Evolutionary conservation across 2,329 filamentous ascomycete genomes (phyloP).

Genomic region (Microdochium bolleyi): DNA sequence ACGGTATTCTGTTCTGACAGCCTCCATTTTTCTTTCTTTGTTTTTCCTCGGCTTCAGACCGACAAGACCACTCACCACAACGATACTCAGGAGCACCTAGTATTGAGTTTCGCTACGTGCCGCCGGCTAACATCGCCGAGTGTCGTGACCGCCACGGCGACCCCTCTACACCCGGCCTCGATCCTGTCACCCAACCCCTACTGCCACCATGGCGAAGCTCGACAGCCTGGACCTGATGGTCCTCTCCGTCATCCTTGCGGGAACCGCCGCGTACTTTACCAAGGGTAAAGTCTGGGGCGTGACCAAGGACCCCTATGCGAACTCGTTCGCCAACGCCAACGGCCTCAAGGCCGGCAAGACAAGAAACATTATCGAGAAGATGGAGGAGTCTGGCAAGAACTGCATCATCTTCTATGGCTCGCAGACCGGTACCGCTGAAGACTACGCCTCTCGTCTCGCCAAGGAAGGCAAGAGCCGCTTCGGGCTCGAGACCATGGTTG

Average conservation of each 20-base stretch:
- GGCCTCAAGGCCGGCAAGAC: slow-evolving; percentile 74
- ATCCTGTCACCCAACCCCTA: slow-evolving; percentile 1
- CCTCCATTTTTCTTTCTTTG: too few species aligned
- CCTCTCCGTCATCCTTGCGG: slow-evolving; percentile 75
- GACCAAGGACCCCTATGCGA: slow-evolving; percentile 80
- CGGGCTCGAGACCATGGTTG: slow-evolving; percentile 95
- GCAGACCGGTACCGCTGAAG: slow-evolving; percentile 95
- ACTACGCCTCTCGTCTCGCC: slow-evolving; percentile 90
- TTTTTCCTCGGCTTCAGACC: too few species aligned
- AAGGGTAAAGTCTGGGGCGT: slow-evolving; percentile 93
- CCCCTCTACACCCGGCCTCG: not conserved
- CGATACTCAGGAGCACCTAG: too few species aligned
- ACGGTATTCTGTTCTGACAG: too few species aligned
- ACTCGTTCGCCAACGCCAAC: slow-evolving; percentile 61
- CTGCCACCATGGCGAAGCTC: slow-evolving; percentile 76
- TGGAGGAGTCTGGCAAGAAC: slow-evolving; percentile 94
- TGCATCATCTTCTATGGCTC: slow-evolving; percentile 98
- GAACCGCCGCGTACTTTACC: slow-evolving; percentile 91
- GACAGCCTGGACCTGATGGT: slow-evolving; percentile 94
- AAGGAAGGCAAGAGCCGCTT: slow-evolving; percentile 97
- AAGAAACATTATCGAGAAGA: slow-evolving; percentile 87
- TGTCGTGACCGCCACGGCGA: not conserved
- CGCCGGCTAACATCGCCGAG: not conserved
- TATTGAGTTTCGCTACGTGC: too few species aligned
- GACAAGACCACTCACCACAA: too few species aligned